Base-by-base conservation (phyloP, 148 eudicot genomes). In the Polygonum aviculare region DNA sequence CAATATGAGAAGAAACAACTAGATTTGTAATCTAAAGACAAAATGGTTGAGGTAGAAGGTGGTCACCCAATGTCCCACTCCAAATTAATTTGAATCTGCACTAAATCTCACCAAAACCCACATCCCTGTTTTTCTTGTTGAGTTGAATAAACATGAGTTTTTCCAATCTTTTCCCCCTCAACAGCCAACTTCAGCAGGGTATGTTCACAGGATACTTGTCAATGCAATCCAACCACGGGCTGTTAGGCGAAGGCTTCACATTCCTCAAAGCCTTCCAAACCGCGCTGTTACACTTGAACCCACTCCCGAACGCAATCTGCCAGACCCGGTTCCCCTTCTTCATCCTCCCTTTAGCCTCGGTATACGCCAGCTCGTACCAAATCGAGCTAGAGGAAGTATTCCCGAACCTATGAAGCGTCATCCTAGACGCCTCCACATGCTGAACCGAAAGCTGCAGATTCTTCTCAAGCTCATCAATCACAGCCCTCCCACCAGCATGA, bases 261-360 rank as follows among this genome's bases (percentile, higher is more conserved):
- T 81, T 49, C 74, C 83, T 74, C 12, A 88, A 31, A 4, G 91
- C 89, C 59, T 84, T 63, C 91, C 91, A 88, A 11, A 88, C 89
- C 0, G 89, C 91, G 33, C 91, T 88, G 63, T 88, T 88, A 59
- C 91, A 88, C 80, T 88, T 88, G 55, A 87, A 87, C 44, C 90
- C 90, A 0, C 88, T 85, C 74, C 90, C 90, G 5, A 87, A 87
- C 21, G 90, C 91, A 16, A 88, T 88, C 52, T 88, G 91, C 91
- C 91, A 88, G 0, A 88, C 81, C 18, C 88, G 76, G 49, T 88
- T 71, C 12, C 91, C 91, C 65, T 51, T 86, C 78, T 69, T 78
- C 79, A 88, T 82, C 84, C 91, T 86, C 73, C 89, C 87, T 21
- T 88, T 88, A 1, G 91, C 91, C 79, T 88, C 91, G n/a, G 72